phyloP scores from a whole-genome alignment of 1,139 yeast genomes.

The Pneumocystis jirovecii region DNA sequence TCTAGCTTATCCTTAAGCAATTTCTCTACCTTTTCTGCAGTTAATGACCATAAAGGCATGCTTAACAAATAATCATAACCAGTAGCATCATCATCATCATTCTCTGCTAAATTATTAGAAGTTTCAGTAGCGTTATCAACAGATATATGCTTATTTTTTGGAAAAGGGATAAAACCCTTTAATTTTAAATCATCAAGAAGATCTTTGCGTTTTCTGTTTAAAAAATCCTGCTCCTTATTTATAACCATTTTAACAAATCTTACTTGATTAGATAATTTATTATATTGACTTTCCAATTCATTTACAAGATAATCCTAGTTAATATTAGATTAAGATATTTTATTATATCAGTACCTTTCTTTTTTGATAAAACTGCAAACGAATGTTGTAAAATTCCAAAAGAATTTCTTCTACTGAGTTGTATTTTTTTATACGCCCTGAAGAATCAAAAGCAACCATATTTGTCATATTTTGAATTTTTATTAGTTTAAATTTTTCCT shows the following conservation, averaged over 20 bases:
- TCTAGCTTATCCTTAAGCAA: slow-evolving; percentile 55
- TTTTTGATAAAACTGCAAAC: slow-evolving; percentile 79
- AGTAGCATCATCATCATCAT: slow-evolving; percentile 30
- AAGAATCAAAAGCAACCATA: slow-evolving; percentile 94
- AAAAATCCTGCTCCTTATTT: slow-evolving; percentile 51
- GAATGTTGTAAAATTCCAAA: slow-evolving; percentile 66
- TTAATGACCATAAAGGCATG: slow-evolving; percentile 88
- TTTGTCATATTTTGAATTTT: slow-evolving; percentile 58
- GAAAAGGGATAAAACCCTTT: slow-evolving; percentile 57
- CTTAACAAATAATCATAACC: slow-evolving; percentile 64
- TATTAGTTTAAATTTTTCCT: slow-evolving; percentile 67
- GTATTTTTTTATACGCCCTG: slow-evolving; percentile 75
- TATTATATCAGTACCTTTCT: slow-evolving; percentile 36
- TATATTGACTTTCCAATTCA: slow-evolving; percentile 57
- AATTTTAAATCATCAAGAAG: slow-evolving; percentile 49
- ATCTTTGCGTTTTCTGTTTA: slow-evolving; percentile 55
- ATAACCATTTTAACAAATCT: slow-evolving; percentile 82
- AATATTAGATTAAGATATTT: background rate
- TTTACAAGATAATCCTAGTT: slow-evolving; percentile 46
- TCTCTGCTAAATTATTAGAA: slow-evolving; percentile 16
- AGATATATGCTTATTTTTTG: slow-evolving; percentile 20
- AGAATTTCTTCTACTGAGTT: slow-evolving; percentile 62
- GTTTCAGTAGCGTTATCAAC: slow-evolving; percentile 22
- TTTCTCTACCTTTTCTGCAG: slow-evolving; percentile 52
- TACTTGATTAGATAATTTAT: slow-evolving; percentile 67